Conservation (phyloP, 2,329 filamentous ascomycete species). For the Fusarium coffeatum region DNA sequence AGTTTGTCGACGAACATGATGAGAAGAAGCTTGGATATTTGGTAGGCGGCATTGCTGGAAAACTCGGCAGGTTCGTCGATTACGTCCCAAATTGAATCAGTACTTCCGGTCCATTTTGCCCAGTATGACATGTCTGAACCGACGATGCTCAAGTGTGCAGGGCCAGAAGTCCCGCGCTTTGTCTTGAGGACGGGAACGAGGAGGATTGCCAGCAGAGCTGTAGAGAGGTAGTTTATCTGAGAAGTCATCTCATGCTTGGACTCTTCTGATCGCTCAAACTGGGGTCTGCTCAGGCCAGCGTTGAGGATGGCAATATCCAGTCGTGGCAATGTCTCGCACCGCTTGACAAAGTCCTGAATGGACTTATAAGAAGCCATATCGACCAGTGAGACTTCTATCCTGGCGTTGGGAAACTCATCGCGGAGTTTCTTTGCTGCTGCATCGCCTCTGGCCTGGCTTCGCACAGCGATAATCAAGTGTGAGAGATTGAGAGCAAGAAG, state of each 20-base stretch:
- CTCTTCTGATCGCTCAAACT: constrained; percentile 45
- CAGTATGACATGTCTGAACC: constrained; percentile 49
- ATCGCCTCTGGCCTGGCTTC: constrained; percentile 57
- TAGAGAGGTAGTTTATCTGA: constrained; percentile 56
- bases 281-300: constrained; percentile 52
- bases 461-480: constrained; percentile 61
- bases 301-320: constrained; percentile 62
- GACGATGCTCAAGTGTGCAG: constrained; percentile 47
- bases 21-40: constrained; percentile 49
- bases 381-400: constrained; percentile 60
- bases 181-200: constrained; percentile 50
- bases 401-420: constrained; percentile 48
- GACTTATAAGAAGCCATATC: constrained; percentile 62
- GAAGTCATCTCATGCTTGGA: constrained; percentile 56
- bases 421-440: constrained; percentile 47
- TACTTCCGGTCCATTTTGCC: constrained; percentile 36
- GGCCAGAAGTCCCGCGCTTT: constrained; percentile 32
- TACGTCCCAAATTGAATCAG: constrained; percentile 41
- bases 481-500: constrained; percentile 56
- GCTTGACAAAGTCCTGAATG: constrained; percentile 54
- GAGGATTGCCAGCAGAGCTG: constrained; percentile 48
- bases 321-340: constrained; percentile 49
- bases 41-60: constrained; percentile 27
- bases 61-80: constrained; percentile 36
- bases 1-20: constrained; percentile 54